A percentile compares a stretch with the other conserved stretches of the same genome.
Evolutionary conservation across 768 basidiomycete genomes (phyloP).

Genomic region (Tulasnella sp.): DNA sequence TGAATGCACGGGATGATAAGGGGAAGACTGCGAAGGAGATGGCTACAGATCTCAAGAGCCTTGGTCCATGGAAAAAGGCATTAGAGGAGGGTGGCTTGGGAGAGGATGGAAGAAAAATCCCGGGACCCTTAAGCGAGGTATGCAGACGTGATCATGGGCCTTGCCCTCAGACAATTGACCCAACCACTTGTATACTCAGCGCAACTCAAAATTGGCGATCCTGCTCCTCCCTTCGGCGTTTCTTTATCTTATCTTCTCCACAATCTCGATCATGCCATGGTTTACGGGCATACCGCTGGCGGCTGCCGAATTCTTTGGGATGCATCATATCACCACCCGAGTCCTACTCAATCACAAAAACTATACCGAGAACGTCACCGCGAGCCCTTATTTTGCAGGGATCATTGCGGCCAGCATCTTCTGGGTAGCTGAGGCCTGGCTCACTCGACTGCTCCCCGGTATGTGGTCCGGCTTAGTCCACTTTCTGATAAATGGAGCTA

Average conservation of each 20-base stretch:
- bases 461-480: constrained; percentile 22
- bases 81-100: constrained; percentile 78
- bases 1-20: constrained; percentile 66
- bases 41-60: constrained; percentile 84
- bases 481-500: background rate
- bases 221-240: constrained; percentile 68
- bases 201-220: constrained; percentile 71
- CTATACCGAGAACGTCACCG: constrained; percentile 71
- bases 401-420: constrained; percentile 78
- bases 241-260: constrained; percentile 74
- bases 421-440: constrained; percentile 81
- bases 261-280: constrained; percentile 74
- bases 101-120: constrained; percentile 57
- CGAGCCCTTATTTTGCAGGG: constrained; percentile 86
- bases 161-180: too few relatives aligned
- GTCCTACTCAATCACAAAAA: constrained; percentile 73
- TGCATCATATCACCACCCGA: constrained; percentile 86
- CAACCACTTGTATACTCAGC: constrained; percentile 30
- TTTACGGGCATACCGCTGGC: constrained; percentile 79
- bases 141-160: constrained; percentile 16
- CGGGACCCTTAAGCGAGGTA: constrained; percentile 62
- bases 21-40: constrained; percentile 88
- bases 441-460: constrained; percentile 65
- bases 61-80: constrained; percentile 82
- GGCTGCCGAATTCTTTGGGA: constrained; percentile 76